Evolutionary conservation across 306 rosid species (phyloP).

Genomic region (Trifolium dubium): DNA sequence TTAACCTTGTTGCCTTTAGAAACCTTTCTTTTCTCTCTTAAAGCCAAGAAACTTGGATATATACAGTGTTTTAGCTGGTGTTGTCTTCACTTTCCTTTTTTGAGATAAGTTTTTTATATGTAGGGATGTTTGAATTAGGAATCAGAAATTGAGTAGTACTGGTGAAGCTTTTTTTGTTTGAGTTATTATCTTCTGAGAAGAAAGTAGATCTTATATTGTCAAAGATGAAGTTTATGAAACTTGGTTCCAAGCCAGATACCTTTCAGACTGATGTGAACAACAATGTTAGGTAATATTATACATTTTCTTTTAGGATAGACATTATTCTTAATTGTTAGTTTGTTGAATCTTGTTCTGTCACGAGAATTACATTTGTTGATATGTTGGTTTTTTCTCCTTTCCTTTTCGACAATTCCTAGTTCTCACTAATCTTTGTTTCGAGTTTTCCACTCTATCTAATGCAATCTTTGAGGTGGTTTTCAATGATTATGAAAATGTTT

Average conservation of each 20-base stretch:
- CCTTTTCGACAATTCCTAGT: no score
- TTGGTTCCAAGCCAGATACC: slow-evolving; percentile 95
- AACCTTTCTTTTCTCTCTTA: slow-evolving; percentile 61
- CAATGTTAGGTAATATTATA: slow-evolving; percentile 78
- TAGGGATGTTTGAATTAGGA: slow-evolving; percentile 43
- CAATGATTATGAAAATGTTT: no score
- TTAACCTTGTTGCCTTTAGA: slow-evolving; percentile 50
- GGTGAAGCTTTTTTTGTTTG: slow-evolving; percentile 31
- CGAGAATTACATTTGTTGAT: not conserved
- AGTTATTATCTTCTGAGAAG: slow-evolving; percentile 33
- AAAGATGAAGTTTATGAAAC: slow-evolving; percentile 99
- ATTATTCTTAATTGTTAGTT: slow-evolving; percentile 36
- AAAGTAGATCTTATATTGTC: slow-evolving; percentile 57
- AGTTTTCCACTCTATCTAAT: not conserved
- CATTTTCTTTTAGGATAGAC: slow-evolving; percentile 28
- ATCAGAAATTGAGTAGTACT: slow-evolving; percentile 46
- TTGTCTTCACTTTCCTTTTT: slow-evolving; percentile 44
- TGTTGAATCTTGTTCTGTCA: not conserved
- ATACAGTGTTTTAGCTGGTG: slow-evolving; percentile 42
- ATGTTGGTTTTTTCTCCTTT: not conserved
- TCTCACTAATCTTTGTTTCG: no score
- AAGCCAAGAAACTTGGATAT: slow-evolving; percentile 55
- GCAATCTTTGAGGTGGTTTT: not conserved
- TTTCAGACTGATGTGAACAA: slow-evolving; percentile 80
- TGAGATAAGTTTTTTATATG: slow-evolving; percentile 27